phyloP scores from a whole-genome alignment of 129 eudicot species.

The Rutidosis leptorrhynchoides region DNA sequence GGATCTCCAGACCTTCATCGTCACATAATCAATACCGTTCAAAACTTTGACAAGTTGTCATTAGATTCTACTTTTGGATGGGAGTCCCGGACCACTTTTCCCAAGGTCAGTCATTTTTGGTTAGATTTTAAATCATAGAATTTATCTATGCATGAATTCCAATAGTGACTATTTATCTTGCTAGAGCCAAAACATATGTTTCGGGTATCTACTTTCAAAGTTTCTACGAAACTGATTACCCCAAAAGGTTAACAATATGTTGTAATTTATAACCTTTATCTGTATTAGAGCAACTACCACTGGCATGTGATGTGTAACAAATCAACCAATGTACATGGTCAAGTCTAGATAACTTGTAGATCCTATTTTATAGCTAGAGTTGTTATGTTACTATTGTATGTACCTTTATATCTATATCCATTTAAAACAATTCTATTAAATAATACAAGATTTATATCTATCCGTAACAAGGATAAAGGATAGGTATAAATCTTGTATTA shows the following conservation, averaged over 20 bases:
- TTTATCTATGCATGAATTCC: background rate
- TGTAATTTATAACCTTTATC: background rate
- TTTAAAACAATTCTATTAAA: too few species aligned
- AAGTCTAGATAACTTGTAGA: too few species aligned
- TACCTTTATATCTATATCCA: too few species aligned
- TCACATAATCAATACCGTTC: conserved; percentile 38
- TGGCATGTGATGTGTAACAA: too few species aligned
- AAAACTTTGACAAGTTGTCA: conserved; percentile 26
- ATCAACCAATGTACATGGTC: too few species aligned
- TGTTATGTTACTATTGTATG: too few species aligned
- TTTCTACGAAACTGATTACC: background rate
- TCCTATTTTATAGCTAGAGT: too few species aligned
- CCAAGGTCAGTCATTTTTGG: conserved; percentile 52
- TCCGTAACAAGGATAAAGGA: too few species aligned
- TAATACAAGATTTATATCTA: too few species aligned
- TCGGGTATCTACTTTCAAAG: background rate
- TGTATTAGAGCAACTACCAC: too few species aligned
- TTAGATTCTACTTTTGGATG: conserved; percentile 58
- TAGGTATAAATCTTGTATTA: too few species aligned
- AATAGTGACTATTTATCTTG: background rate
- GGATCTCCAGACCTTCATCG: conserved; percentile 58
- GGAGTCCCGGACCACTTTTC: conserved; percentile 60
- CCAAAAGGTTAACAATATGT: background rate
- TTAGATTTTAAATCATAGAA: too few species aligned
- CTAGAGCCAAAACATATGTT: background rate